phyloP scores from a whole-genome alignment of 225 moss, liverwort and hornwort genomes.

The Physcomitrellopsis africana region DNA sequence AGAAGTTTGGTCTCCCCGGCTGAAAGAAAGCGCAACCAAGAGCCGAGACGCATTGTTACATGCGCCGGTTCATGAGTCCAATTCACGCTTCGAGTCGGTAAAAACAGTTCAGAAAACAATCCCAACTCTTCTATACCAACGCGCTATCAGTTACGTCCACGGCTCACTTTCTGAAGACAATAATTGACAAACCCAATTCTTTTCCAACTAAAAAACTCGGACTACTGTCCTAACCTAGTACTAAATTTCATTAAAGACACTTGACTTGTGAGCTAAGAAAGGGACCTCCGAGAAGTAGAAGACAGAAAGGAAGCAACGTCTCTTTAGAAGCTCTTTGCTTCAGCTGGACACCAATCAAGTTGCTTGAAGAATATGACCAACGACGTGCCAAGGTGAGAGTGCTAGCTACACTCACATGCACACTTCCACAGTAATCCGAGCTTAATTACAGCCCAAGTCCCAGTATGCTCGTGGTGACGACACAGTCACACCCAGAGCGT shows the following conservation, averaged over 20 bases:
- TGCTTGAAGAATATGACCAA: constrained; percentile 8
- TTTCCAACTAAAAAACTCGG: constrained; percentile 13
- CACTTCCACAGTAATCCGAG: no score
- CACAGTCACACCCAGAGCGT: no score
- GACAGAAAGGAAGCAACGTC: constrained; percentile 17
- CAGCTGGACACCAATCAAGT: constrained; percentile 23
- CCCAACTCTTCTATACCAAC: constrained; percentile 1
- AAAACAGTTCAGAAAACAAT: background rate
- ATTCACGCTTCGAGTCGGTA: constrained; percentile 38
- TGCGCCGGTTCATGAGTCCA: constrained; percentile 37
- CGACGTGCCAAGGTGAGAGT: constrained; percentile 1
- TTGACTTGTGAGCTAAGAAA: constrained; percentile 29
- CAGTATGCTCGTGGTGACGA: no score
- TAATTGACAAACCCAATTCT: constrained; percentile 6
- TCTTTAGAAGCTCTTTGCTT: background rate
- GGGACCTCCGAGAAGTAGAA: background rate
- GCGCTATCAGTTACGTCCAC: constrained; percentile 48
- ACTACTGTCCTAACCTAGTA: constrained; percentile 5
- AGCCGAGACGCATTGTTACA: background rate
- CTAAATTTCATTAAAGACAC: background rate
- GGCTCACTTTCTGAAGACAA: constrained; percentile 40
- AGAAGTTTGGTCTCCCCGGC: no score
- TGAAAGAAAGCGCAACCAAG: no score
- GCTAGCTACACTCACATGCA: no score
- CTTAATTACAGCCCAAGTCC: no score